phyloP scores from a whole-genome alignment of 768 basidiomycete genomes.

The Boletus sensibilis region DNA sequence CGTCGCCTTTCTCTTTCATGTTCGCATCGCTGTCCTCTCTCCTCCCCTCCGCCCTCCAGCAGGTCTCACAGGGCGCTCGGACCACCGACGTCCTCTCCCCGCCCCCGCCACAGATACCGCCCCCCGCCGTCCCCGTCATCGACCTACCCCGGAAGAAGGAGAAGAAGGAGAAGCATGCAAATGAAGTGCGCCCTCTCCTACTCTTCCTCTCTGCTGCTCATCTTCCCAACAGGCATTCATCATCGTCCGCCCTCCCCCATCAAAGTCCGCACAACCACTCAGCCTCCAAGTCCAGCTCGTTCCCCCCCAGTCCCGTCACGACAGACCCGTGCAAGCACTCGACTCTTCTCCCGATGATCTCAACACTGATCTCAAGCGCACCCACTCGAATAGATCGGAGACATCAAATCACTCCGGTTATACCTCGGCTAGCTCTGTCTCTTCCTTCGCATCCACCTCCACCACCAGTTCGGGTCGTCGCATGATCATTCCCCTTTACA shows the following conservation, averaged over 20 bases:
- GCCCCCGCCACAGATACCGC: constrained; percentile 6
- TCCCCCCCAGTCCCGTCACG: constrained; percentile 49
- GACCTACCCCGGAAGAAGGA: constrained; percentile 46
- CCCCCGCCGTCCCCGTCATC: constrained; percentile 18
- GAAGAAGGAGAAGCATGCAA: constrained; percentile 34
- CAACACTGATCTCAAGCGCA: constrained; percentile 28
- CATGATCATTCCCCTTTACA: constrained; percentile 83
- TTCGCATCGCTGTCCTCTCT: constrained; percentile 53
- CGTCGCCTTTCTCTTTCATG: constrained; percentile 35
- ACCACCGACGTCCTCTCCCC: constrained; percentile 20
- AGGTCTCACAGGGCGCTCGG: constrained; percentile 26
- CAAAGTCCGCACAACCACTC: constrained; percentile 79
- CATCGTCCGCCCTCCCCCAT: constrained; percentile 86
- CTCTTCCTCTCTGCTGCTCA: constrained; percentile 8
- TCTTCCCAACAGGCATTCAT: constrained; percentile 68
- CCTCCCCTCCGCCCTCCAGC: constrained; percentile 50
- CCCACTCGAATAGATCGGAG: constrained; percentile 52
- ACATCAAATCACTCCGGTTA: constrained; percentile 45
- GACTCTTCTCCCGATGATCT: constrained; percentile 38
- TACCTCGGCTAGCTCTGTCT: constrained; percentile 43
- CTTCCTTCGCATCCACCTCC: constrained; percentile 42
- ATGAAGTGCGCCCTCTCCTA: constrained; percentile 42
- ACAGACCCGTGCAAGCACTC: constrained; percentile 44
- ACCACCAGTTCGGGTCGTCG: constrained; percentile 54
- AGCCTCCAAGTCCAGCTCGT: constrained; percentile 93